Percentiles rank a stretch among this genome's conserved stretches.
Conservation (phyloP, 495 filamentous ascomycete genomes). For the Podospora pseudoanserina region DNA sequence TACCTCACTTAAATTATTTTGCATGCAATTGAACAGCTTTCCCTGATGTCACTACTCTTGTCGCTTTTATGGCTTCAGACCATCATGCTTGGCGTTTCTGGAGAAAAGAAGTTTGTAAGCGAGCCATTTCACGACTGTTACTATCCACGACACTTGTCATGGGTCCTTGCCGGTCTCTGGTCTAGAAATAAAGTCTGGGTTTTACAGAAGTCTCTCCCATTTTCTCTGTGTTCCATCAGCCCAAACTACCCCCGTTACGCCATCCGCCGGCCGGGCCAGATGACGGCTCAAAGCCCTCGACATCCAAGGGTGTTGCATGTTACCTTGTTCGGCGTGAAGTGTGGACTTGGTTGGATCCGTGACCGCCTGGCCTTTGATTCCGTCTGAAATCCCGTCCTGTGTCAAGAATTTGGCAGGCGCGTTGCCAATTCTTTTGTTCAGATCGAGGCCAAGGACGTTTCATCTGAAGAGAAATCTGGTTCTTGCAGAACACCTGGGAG, state of each 20-base stretch:
- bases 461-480: not conserved
- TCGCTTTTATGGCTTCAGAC: not conserved
- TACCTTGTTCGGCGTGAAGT: not conserved
- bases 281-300: not conserved
- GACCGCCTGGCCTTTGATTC: not conserved
- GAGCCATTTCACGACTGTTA: not conserved
- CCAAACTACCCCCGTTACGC: not conserved
- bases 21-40: not conserved
- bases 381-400: not conserved
- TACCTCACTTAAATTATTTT: not conserved
- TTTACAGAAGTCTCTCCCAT: not conserved
- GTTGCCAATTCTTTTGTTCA: not conserved
- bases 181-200: not conserved
- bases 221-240: not conserved
- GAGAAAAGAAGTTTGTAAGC: slow-evolving; percentile 9
- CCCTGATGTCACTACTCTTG: not conserved
- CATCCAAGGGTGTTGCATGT: not conserved
- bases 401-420: not conserved
- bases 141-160: not conserved
- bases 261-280: not conserved
- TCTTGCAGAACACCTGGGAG: not conserved
- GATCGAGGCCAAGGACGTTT: not conserved
- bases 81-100: slow-evolving; percentile 20
- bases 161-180: not conserved
- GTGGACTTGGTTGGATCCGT: not conserved